Conservation (phyloP, 2,329 filamentous ascomycete genomes). For the Dothideomycetes sp. region DNA sequence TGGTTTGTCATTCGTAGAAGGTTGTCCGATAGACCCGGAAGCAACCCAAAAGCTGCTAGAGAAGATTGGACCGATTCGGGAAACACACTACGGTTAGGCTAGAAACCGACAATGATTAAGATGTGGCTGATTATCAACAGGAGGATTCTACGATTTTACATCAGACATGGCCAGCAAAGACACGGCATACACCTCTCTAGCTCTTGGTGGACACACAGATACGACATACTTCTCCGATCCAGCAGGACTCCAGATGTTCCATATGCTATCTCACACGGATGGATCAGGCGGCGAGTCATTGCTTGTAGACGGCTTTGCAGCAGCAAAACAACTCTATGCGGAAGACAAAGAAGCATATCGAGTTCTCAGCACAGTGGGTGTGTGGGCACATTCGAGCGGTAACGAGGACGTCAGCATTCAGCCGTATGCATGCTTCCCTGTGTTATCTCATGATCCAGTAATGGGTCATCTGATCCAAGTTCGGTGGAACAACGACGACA, state of each 20-base stretch:
- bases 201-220: constrained; percentile 80
- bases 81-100: constrained; percentile 78
- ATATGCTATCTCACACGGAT: constrained; percentile 70
- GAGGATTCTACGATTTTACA: constrained; percentile 76
- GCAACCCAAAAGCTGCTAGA: constrained; percentile 67
- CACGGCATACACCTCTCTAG: constrained; percentile 66
- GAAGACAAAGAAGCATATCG: constrained; percentile 50
- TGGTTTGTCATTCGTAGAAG: constrained; percentile 72
- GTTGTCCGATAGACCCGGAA: constrained; percentile 58
- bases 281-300: constrained; percentile 65
- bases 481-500: constrained; percentile 89
- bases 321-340: constrained; percentile 50
- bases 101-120: neutral
- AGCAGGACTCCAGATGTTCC: constrained; percentile 83
- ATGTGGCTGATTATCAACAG: constrained; percentile 22
- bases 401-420: constrained; percentile 76
- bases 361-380: constrained; percentile 45
- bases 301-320: constrained; percentile 78
- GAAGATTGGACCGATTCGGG: constrained; percentile 75
- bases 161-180: constrained; percentile 59
- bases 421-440: constrained; percentile 60
- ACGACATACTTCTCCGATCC: constrained; percentile 95
- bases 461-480: constrained; percentile 49
- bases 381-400: constrained; percentile 78
- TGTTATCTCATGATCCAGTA: constrained; percentile 53